Base-by-base conservation (phyloP, 1,284 basidiomycete genomes). In the Pterula multifida region DNA sequence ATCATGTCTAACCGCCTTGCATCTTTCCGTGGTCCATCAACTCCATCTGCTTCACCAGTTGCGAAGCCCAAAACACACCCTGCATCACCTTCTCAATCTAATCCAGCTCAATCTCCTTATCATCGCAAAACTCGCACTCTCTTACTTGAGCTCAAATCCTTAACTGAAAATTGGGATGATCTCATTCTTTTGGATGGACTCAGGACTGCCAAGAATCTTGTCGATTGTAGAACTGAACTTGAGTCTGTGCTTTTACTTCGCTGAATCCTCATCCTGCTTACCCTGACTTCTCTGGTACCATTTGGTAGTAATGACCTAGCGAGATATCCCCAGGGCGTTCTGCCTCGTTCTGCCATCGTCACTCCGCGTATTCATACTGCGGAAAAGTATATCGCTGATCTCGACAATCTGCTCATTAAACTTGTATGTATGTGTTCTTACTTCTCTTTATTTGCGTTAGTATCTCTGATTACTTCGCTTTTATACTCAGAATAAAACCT, bases 11-110 rank as follows among this genome's bases (percentile, higher is more conserved):
- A 49, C 44, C 76, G 85, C 44, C 69, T 89, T 21, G 76, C 81
- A 36, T 89, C 86, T 0, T 88, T 89, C 63, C 73, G 73, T 53
- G 80, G 83, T 3, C 85, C 85, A 1, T 89, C 86, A 9, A 79
- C 82, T 1, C 85, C 85, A 0, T 71, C 76, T 2, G 62, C 80
- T 0, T 79, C 81, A 0, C 85, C 86, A 12, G 77, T 77, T 2
- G 63, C 68, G 52, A 67, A 66, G 58, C 65, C 60, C 55, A 67
- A 60, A 52, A 64, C 53, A 51, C 46, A 36, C 56, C 36, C 78
- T 15, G 55, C 67, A 2, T 81, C 81, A 3, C 79, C 81, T 1
- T 75, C 75, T 12, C 23, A 22, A 13, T 25, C 9, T 23, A 25
- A 23, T 23, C 53, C 58, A 13, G 60, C 68, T 36, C 86, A 88